phyloP scores from a whole-genome alignment of 139 green algal species.

The Marvania coccoides region DNA sequence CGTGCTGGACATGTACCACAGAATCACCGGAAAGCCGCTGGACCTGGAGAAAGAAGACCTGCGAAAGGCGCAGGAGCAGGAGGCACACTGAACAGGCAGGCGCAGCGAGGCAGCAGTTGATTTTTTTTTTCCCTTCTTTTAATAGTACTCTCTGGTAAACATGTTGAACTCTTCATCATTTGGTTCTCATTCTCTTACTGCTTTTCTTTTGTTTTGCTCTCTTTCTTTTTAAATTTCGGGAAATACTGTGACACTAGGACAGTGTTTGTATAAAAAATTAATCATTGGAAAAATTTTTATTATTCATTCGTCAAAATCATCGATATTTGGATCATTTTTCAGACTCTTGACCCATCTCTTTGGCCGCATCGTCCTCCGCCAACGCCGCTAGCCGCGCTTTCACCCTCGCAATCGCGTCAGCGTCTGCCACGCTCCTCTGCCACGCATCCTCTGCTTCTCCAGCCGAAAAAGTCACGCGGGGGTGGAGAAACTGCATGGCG shows the following conservation, averaged over 20 bases:
- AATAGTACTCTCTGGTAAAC: neutral
- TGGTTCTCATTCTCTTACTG: too few relatives aligned
- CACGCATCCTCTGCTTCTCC: too few relatives aligned
- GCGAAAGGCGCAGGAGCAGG: conserved; percentile 11
- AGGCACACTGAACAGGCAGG: neutral
- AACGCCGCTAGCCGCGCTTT: neutral
- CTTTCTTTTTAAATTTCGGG: too few relatives aligned
- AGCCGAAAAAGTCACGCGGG: neutral
- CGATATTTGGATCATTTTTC: neutral
- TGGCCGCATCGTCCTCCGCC: neutral
- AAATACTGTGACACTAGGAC: too few relatives aligned
- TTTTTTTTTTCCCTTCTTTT: too few relatives aligned
- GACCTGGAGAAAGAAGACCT: conserved; percentile 18
- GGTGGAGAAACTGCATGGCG: conserved; percentile 5
- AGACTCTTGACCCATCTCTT: neutral
- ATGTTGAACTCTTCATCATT: neutral
- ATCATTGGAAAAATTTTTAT: neutral
- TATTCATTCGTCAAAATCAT: neutral
- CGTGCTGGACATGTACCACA: conserved; percentile 90
- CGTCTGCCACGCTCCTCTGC: too few relatives aligned
- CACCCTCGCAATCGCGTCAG: too few relatives aligned
- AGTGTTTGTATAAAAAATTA: neutral
- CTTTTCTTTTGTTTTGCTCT: too few relatives aligned
- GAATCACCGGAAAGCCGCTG: conserved; percentile 80
- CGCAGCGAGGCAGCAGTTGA: neutral